Base-by-base conservation (phyloP, 768 basidiomycete genomes). In the Macrocybe gigantea region DNA sequence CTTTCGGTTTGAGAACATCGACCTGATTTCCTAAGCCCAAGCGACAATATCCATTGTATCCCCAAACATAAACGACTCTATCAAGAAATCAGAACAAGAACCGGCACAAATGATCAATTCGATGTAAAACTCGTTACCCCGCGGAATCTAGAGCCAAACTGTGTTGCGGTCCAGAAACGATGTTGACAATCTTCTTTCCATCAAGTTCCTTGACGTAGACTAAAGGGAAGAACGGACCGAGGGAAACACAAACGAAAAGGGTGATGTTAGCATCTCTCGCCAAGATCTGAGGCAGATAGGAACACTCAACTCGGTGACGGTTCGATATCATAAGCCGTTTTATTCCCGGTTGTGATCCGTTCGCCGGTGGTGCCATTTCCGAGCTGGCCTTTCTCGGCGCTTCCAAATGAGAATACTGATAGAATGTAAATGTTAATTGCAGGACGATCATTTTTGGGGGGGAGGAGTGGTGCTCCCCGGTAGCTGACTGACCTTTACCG, bases 321-420 rank as follows among this genome's bases (percentile, higher is more conserved):
- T 55, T 91, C 84, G 13, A 88, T 75, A 58, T 95, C 93, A 57
- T 78, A 95, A 8, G 79, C 82, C 0, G 83, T 80, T 65, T 92
- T 92, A 56, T 90, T 90, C 13, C 87, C 88, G 1, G 87, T 85
- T 7, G 84, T 79, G 49, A 95, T 89, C 33, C 90, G 80, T 64
- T 95, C 93, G n/a, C 94, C 92, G 0, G 92, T 94, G 53, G 81
- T 81, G 12, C 94, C 95, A 61, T 92, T 94, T 0, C 93, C 95
- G 0, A 97, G 72, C 54, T 96, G 94, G 1, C 95, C 95, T 49
- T 90, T 83, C 65, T 96, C 93, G 14, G 83, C 90, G 44, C 89
- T 93, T 33, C 95, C 95, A 53, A 93, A 86, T 1, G 91, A 77
- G 57, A 86, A 97, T 2, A 95, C 91, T 88, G 55, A 42, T 33